These are phyloP conservation scores for Obelidium mucronatum DNA, from an alignment of 192 early-diverging fungal genomes.

Conservation along the genomic window DNA sequence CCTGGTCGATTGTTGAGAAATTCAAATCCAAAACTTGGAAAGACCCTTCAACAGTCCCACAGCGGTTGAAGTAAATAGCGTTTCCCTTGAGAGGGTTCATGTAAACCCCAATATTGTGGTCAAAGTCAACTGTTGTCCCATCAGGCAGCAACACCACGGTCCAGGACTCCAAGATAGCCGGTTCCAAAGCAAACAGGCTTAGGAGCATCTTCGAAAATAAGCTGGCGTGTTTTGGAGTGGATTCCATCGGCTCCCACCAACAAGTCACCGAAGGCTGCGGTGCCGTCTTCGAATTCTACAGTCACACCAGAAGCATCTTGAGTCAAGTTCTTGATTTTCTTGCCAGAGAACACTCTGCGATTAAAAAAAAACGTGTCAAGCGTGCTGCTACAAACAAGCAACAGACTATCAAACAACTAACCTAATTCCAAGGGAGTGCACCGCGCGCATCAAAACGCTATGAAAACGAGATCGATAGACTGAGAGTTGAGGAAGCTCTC, in stretches of 20 bases:
- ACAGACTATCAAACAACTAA: too few relatives aligned
- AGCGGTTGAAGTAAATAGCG: neutral
- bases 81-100: neutral
- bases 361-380: too few relatives aligned
- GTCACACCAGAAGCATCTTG: neutral
- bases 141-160: neutral
- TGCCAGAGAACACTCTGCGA: neutral
- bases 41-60: neutral
- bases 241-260: constrained; percentile 35
- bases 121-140: neutral
- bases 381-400: too few relatives aligned
- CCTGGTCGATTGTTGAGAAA: neutral
- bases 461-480: neutral
- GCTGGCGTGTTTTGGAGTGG: neutral
- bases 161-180: neutral
- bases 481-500: neutral
- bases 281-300: constrained; percentile 25
- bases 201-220: constrained; percentile 42
- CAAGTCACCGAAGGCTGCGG: constrained; percentile 7
- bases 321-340: neutral
- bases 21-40: neutral
- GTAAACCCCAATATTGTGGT: neutral
- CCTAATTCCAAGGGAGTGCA: neutral
- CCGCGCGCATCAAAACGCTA: neutral
- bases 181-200: neutral